Conservation (phyloP, 345 rosid species). For the Mallotus nudiflorus region DNA sequence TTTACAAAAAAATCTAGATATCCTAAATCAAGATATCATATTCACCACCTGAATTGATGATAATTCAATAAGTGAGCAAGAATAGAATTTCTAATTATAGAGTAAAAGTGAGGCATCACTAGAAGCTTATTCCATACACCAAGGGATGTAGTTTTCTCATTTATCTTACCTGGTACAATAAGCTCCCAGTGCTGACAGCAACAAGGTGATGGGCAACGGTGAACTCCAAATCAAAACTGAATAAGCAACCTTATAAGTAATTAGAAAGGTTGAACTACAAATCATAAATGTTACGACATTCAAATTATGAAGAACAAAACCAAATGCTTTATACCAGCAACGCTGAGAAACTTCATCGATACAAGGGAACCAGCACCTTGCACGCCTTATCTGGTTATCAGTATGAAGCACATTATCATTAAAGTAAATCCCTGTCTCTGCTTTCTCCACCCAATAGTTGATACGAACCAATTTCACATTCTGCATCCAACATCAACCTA, state of each 20-base stretch:
- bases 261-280: not conserved
- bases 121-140: not conserved
- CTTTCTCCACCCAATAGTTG: constrained; percentile 87
- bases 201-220: constrained; percentile 87
- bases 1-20: not conserved
- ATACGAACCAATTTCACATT: constrained; percentile 87
- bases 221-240: constrained; percentile 93
- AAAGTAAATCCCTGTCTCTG: constrained; percentile 89
- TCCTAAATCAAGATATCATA: too few species aligned
- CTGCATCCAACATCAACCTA: constrained; percentile 73
- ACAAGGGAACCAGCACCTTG: constrained; percentile 98
- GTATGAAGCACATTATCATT: constrained; percentile 72
- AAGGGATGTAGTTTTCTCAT: constrained; percentile 19
- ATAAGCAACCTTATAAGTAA: constrained; percentile 17
- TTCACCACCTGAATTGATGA: too few species aligned
- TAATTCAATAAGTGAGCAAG: not conserved
- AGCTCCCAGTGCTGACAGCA: constrained; percentile 88
- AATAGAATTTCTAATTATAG: not conserved
- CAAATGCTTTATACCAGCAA: constrained; percentile 61
- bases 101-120: not conserved
- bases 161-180: constrained; percentile 76
- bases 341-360: constrained; percentile 76
- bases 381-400: constrained; percentile 88
- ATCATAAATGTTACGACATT: not conserved
- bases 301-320: constrained; percentile 13